These are phyloP conservation scores for Talaromyces sp. DNA, from an alignment of 2,329 filamentous ascomycete species.

Conservation along the genomic window DNA sequence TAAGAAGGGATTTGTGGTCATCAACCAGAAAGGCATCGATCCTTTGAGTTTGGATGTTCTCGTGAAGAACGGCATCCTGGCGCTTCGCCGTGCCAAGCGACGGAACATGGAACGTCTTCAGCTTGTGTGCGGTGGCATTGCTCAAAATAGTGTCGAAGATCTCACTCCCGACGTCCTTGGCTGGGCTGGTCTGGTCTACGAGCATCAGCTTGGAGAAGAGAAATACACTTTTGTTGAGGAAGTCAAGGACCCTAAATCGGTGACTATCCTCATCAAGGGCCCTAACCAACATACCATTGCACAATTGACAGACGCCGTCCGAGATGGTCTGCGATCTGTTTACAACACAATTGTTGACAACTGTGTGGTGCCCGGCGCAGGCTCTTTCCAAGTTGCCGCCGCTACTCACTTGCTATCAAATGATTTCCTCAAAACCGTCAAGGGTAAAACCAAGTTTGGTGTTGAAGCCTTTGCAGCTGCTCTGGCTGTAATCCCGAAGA, in stretches of 20 bases:
- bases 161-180: slow-evolving; percentile 80
- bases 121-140: slow-evolving; percentile 81
- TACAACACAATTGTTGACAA: slow-evolving; percentile 99
- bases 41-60: slow-evolving; percentile 91
- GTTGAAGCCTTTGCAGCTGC: slow-evolving; percentile 94
- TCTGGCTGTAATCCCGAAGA: slow-evolving; percentile 93
- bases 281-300: slow-evolving; percentile 95
- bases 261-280: slow-evolving; percentile 95
- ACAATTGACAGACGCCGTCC: slow-evolving; percentile 92
- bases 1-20: slow-evolving; percentile 93
- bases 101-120: slow-evolving; percentile 99
- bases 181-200: slow-evolving; percentile 94
- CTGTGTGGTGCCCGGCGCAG: slow-evolving; percentile 88
- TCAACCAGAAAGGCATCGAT: slow-evolving; percentile 99
- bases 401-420: slow-evolving; percentile 82
- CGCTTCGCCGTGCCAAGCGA: slow-evolving; percentile 88
- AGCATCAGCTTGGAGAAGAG: slow-evolving; percentile 95
- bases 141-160: slow-evolving; percentile 96
- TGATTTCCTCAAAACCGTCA: slow-evolving; percentile 79
- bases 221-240: slow-evolving; percentile 99
- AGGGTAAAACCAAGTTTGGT: slow-evolving; percentile 96
- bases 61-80: slow-evolving; percentile 96
- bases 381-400: slow-evolving; percentile 93
- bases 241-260: slow-evolving; percentile 97
- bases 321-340: slow-evolving; percentile 89